Conservation (phyloP, 2,329 filamentous ascomycete genomes). For the Tolypocladium pustulatum region DNA sequence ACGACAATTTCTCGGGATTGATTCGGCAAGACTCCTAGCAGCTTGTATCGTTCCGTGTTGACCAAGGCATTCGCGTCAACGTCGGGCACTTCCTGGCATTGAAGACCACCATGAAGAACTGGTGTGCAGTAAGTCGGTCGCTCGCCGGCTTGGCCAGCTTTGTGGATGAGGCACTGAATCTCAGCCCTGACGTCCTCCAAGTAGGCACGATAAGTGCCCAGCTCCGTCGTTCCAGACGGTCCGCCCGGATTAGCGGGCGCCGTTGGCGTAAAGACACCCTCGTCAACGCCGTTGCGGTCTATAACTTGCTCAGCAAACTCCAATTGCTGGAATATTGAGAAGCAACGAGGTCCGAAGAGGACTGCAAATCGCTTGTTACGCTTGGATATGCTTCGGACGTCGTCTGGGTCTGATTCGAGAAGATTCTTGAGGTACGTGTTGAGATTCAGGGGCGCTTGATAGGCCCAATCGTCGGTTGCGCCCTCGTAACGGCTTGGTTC, state of each 20-base stretch:
- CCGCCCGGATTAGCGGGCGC: constrained; percentile 20
- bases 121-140: constrained; percentile 17
- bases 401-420: constrained; percentile 24
- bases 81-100: constrained; percentile 18
- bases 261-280: constrained; percentile 25
- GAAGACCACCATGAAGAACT: constrained; percentile 20
- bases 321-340: constrained; percentile 35
- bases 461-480: constrained; percentile 27
- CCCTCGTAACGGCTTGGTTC: constrained; percentile 39
- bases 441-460: constrained; percentile 32
- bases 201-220: constrained; percentile 33
- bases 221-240: constrained; percentile 22
- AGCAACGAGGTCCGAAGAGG: constrained; percentile 40
- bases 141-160: constrained; percentile 20
- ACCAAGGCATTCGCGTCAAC: constrained; percentile 16
- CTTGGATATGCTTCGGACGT: constrained; percentile 37
- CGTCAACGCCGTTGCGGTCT: constrained; percentile 26
- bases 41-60: constrained; percentile 21
- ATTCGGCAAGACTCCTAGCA: constrained; percentile 26
- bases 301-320: constrained; percentile 34
- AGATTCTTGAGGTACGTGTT: constrained; percentile 42
- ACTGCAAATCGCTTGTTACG: constrained; percentile 47
- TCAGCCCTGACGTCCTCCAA: constrained; percentile 39
- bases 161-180: constrained; percentile 31
- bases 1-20: constrained; percentile 23